Conservation (phyloP, 1,284 basidiomycete genomes). For the Megacollybia platyphylla region DNA sequence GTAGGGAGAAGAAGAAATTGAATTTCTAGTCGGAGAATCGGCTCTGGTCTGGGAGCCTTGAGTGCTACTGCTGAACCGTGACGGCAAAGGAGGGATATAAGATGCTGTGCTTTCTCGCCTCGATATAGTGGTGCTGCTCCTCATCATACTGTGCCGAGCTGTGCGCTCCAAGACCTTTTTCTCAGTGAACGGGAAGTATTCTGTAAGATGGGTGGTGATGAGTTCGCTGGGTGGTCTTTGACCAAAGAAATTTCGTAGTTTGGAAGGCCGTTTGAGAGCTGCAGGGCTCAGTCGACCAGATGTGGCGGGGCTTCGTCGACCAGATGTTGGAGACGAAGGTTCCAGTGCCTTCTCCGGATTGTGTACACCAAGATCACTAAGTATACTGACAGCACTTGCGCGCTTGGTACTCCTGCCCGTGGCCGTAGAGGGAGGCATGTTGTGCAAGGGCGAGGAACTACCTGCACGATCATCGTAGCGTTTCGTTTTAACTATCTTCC, state of each 20-base stretch:
- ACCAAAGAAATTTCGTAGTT: slow-evolving; percentile 94
- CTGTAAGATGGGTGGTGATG: slow-evolving; percentile 91
- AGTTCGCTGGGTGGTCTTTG: slow-evolving; percentile 95
- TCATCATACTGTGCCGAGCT: slow-evolving; percentile 69
- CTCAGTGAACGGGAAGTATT: slow-evolving; percentile 93
- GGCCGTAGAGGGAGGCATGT: slow-evolving; percentile 18
- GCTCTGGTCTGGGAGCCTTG: slow-evolving; percentile 34
- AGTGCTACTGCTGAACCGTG: slow-evolving; percentile 60
- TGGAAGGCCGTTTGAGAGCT: slow-evolving; percentile 41
- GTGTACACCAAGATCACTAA: slow-evolving; percentile 82
- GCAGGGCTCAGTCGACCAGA: slow-evolving; percentile 18
- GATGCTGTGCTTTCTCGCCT: slow-evolving; percentile 40
- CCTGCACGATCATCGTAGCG: slow-evolving; percentile 14
- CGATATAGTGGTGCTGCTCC: slow-evolving; percentile 19
- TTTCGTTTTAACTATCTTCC: slow-evolving; percentile 34
- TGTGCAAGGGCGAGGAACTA: slow-evolving; percentile 15
- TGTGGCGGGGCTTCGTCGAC: slow-evolving; percentile 4
- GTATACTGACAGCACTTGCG: slow-evolving; percentile 87
- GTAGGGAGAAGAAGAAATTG: slow-evolving; percentile 33
- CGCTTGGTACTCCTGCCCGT: slow-evolving; percentile 70
- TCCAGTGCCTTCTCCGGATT: slow-evolving; percentile 55
- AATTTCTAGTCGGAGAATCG: slow-evolving; percentile 30
- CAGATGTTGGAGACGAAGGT: slow-evolving; percentile 27
- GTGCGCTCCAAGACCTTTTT: slow-evolving; percentile 82
- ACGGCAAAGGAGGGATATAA: slow-evolving; percentile 22